These are phyloP conservation scores for Alternaria ventricosa DNA, from an alignment of 2,329 filamentous ascomycete genomes.

Conservation along the genomic window DNA sequence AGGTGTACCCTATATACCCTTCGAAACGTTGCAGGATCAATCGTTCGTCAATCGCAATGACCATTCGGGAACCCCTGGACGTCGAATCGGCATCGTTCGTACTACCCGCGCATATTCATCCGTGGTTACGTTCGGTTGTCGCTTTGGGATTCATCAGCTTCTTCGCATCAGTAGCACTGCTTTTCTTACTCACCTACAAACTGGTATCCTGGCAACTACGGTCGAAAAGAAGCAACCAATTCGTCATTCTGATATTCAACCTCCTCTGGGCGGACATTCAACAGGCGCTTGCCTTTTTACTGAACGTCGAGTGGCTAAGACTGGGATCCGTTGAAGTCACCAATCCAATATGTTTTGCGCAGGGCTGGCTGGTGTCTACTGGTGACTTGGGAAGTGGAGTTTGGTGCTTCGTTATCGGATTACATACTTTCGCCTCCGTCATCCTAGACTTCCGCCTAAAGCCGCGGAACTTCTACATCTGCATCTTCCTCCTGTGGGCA, in stretches of 20 bases:
- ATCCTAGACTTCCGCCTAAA: constrained; percentile 62
- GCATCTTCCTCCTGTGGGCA: constrained; percentile 61
- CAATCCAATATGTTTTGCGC: constrained; percentile 64
- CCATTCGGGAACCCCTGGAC: constrained; percentile 28
- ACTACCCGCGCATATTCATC: constrained; percentile 44
- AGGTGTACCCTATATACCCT: constrained; percentile 16
- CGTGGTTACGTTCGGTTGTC: constrained; percentile 56
- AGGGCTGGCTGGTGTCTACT: constrained; percentile 73
- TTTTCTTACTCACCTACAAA: constrained; percentile 55
- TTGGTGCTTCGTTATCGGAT: constrained; percentile 70
- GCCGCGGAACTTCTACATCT: constrained; percentile 58
- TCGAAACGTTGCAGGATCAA: neutral
- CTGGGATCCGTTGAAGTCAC: constrained; percentile 62
- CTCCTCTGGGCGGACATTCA: constrained; percentile 72
- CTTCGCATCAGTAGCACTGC: constrained; percentile 51
- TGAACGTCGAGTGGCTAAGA: constrained; percentile 66
- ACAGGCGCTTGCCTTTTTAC: constrained; percentile 68
- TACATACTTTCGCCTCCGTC: constrained; percentile 70
- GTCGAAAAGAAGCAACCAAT: constrained; percentile 63
- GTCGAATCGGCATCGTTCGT: constrained; percentile 37
- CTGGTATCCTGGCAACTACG: constrained; percentile 51
- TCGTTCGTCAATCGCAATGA: constrained; percentile 24
- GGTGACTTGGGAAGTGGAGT: constrained; percentile 71
- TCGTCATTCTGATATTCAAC: constrained; percentile 73
- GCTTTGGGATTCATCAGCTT: constrained; percentile 57